Evolutionary conservation across 1,284 basidiomycete species (phyloP).

Genomic region (Takashimella tepidaria): DNA sequence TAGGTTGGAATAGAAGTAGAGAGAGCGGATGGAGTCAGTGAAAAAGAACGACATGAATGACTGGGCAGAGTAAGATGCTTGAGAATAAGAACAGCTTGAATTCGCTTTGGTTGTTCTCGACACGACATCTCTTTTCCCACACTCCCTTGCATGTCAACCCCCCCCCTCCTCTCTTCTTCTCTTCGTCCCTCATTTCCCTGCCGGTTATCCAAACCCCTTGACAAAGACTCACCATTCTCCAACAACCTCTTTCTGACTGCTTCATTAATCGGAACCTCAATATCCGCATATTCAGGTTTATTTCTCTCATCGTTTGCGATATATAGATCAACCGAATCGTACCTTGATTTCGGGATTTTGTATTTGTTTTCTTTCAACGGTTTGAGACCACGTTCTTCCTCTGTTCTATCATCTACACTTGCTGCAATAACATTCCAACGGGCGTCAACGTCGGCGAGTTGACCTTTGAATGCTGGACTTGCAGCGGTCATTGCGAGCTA

Average conservation of each 20-base stretch:
- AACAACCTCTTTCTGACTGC: slow-evolving; percentile 65
- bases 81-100: too few relatives aligned
- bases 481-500: slow-evolving; percentile 93
- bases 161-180: too few relatives aligned
- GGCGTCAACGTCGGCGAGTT: slow-evolving; percentile 93
- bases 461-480: slow-evolving; percentile 89
- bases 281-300: slow-evolving; percentile 90
- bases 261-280: slow-evolving; percentile 71
- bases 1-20: too few relatives aligned
- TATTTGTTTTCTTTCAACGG: slow-evolving; percentile 69
- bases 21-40: too few relatives aligned
- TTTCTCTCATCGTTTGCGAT: slow-evolving; percentile 82
- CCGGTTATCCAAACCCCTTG: neutral
- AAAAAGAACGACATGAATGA: too few relatives aligned
- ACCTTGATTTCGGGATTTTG: slow-evolving; percentile 89
- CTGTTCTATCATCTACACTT: slow-evolving; percentile 92
- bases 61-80: too few relatives aligned
- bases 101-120: too few relatives aligned
- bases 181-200: too few relatives aligned
- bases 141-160: too few relatives aligned
- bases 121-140: too few relatives aligned
- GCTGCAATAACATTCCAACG: slow-evolving; percentile 98
- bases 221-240: slow-evolving; percentile 60
- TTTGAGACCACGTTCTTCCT: slow-evolving; percentile 87
- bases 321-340: slow-evolving; percentile 93